phyloP scores from a whole-genome alignment of 768 basidiomycete species.

The Macrocybe gigantea region DNA sequence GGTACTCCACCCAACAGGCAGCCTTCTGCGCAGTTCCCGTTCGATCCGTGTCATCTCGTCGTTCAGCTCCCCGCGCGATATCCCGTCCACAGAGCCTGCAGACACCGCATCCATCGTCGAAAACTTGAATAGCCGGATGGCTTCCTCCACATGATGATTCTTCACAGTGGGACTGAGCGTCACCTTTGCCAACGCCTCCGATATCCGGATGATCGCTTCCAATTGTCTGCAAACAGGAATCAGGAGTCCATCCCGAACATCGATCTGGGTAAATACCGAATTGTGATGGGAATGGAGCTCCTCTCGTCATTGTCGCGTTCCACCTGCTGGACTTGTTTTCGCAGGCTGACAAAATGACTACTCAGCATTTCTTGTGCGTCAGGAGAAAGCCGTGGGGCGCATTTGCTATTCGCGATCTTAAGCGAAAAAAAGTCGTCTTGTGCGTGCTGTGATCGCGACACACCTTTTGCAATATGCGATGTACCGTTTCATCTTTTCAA shows the following conservation, averaged over 20 bases:
- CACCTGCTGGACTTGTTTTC: conserved; percentile 92
- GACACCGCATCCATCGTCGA: conserved; percentile 99
- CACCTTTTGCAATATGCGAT: conserved; percentile 95
- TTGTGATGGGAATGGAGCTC: conserved; percentile 96
- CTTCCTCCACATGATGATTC: conserved; percentile 94
- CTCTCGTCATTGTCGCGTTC: conserved; percentile 97
- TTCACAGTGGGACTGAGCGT: conserved; percentile 82
- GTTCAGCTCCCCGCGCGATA: conserved; percentile 86
- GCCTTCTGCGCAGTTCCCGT: conserved; percentile 71
- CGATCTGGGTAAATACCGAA: conserved; percentile 57
- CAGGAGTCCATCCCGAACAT: not conserved
- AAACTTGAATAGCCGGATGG: conserved; percentile 96
- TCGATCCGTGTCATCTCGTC: conserved; percentile 92
- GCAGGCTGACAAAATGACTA: conserved; percentile 88
- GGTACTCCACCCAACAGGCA: conserved; percentile 95
- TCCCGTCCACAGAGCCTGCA: conserved; percentile 88
- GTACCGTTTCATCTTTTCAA: conserved; percentile 98
- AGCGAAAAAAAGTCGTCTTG: not conserved
- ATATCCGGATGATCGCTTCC: conserved; percentile 98
- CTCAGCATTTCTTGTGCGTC: conserved; percentile 96
- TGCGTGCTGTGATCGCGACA: conserved; percentile 8
- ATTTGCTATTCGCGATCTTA: conserved; percentile 57
- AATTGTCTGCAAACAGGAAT: conserved; percentile 55
- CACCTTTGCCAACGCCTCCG: conserved; percentile 93
- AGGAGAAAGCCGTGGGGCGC: conserved; percentile 87